phyloP scores from a whole-genome alignment of 176 grass and related monocot species.

The Eragrostis nindensis region DNA sequence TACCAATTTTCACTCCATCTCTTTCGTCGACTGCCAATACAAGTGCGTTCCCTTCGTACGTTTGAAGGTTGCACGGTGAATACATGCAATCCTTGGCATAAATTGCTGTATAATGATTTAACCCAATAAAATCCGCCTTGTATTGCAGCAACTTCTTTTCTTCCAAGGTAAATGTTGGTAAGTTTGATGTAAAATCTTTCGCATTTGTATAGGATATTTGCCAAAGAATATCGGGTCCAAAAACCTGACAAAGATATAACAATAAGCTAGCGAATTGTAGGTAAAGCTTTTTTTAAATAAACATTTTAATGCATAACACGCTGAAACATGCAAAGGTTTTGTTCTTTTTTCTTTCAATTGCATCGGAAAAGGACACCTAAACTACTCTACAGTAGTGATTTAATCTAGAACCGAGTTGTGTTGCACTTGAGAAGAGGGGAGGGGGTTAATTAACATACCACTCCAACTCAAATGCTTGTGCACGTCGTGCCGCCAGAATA shows the following conservation, averaged over 20 bases:
- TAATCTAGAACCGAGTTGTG: too few species aligned
- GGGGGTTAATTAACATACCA: slow-evolving; percentile 32
- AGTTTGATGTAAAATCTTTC: slow-evolving; percentile 41
- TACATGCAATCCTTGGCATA: slow-evolving; percentile 65
- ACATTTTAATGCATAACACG: too few species aligned
- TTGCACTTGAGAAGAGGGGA: too few species aligned
- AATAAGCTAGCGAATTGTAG: too few species aligned
- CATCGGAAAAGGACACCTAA: too few species aligned
- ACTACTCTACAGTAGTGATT: too few species aligned
- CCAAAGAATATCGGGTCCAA: slow-evolving; percentile 64
- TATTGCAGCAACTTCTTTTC: slow-evolving; percentile 49
- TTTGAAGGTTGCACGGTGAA: slow-evolving; percentile 46
- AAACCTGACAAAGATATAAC: slow-evolving; percentile 46
- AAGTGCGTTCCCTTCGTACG: slow-evolving; percentile 45
- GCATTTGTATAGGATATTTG: slow-evolving; percentile 60
- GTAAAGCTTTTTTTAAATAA: too few species aligned
- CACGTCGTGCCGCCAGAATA: slow-evolving; percentile 47
- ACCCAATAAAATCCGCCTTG: slow-evolving; percentile 63
- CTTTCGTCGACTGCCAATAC: slow-evolving; percentile 26
- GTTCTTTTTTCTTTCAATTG: too few species aligned
- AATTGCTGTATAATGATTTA: slow-evolving; percentile 64
- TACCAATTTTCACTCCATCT: slow-evolving; percentile 48
- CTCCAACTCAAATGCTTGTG: slow-evolving; percentile 25
- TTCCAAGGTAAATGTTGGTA: slow-evolving; percentile 54
- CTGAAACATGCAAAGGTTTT: too few species aligned